These are phyloP conservation scores for Kuraishia molischiana DNA, from an alignment of 805 yeast species.

Conservation along the genomic window DNA sequence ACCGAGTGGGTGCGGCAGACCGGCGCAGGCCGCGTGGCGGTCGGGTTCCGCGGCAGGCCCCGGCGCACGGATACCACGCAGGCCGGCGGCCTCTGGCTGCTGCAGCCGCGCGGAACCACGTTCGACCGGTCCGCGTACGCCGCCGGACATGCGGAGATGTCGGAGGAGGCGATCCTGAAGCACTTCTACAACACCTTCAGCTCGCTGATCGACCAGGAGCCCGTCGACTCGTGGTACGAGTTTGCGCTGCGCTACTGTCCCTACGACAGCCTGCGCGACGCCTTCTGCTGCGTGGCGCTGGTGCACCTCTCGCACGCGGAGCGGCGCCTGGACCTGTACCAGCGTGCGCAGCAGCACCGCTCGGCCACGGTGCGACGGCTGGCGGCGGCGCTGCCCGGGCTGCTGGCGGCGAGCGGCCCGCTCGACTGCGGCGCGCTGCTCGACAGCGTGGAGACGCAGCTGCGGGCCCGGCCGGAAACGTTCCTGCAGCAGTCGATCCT, in stretches of 20 bases:
- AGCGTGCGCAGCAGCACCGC: not conserved
- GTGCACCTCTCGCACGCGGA: not conserved
- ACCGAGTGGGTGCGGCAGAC: not conserved
- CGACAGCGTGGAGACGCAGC: not conserved
- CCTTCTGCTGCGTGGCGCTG: not conserved
- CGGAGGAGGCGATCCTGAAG: not conserved
- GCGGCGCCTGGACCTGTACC: not conserved
- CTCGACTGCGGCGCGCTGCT: not conserved
- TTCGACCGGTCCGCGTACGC: not conserved
- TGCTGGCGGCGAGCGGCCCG: no score
- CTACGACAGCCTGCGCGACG: conserved; percentile 1
- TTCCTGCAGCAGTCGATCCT: not conserved
- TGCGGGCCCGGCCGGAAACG: not conserved
- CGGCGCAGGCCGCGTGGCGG: not conserved
- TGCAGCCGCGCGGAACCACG: not conserved
- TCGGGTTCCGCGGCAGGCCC: not conserved
- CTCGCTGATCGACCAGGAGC: conserved; percentile 4
- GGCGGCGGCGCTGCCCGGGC: not conserved
- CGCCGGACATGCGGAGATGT: not conserved
- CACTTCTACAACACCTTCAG: conserved; percentile 4
- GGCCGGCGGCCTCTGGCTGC: no score
- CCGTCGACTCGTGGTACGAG: conserved; percentile 6
- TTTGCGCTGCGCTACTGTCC: conserved; percentile 4
- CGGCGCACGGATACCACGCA: not conserved
- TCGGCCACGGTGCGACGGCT: not conserved